Conservation (phyloP, 2,329 filamentous ascomycete genomes). For the Colletotrichum australisinense region DNA sequence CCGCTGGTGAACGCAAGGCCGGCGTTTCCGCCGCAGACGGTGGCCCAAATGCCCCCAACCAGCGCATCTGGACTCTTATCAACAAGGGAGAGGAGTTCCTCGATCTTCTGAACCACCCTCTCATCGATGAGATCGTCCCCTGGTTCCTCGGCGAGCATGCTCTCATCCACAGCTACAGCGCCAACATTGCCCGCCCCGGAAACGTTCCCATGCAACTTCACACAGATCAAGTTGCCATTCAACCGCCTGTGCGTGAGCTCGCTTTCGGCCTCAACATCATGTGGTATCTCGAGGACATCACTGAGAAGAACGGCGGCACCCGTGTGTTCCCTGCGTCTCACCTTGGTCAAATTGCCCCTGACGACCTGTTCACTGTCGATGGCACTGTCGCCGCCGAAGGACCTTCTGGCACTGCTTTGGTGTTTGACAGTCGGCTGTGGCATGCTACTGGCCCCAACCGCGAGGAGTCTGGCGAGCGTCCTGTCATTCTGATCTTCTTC, state of each 20-base stretch:
- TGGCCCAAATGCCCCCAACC: not conserved
- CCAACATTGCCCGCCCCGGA: too few relatives aligned
- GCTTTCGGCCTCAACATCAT: not conserved
- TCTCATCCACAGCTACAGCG: too few relatives aligned
- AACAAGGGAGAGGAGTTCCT: conserved; percentile 24
- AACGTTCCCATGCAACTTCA: not conserved
- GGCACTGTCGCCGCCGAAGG: conserved; percentile 7
- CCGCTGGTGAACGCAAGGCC: conserved; percentile 12
- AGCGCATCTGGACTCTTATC: conserved; percentile 16
- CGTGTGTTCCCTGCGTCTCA: not conserved
- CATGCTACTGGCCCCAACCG: conserved; percentile 16
- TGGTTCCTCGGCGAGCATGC: not conserved
- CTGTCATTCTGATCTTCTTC: conserved; percentile 19
- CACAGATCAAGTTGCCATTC: not conserved
- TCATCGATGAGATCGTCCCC: conserved; percentile 21
- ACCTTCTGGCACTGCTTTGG: not conserved
- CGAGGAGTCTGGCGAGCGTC: conserved; percentile 1
- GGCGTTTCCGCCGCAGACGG: not conserved
- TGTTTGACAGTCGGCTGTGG: conserved; percentile 5
- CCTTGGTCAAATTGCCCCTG: not conserved
- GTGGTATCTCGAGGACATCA: not conserved
- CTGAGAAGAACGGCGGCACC: not conserved
- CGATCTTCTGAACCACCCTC: conserved; percentile 16
- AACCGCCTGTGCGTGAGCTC: not conserved
- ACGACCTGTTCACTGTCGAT: not conserved